Conservation (phyloP, 176 grass and related monocot genomes). For the Aegilops longissima region DNA sequence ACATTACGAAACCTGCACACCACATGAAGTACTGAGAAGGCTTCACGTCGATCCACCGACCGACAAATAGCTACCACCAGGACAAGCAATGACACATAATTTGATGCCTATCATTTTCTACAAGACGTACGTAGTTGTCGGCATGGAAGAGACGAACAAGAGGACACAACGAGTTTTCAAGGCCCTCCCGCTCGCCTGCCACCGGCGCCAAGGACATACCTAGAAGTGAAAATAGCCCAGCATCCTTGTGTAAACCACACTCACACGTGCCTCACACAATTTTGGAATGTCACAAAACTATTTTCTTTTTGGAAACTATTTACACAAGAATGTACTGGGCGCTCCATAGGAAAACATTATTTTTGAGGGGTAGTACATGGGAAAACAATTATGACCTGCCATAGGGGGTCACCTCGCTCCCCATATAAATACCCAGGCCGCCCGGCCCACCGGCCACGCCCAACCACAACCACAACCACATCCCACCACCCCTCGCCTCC, state of each 20-base stretch:
- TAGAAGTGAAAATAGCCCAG: too few relatives aligned
- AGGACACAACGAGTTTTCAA: too few relatives aligned
- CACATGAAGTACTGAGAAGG: too few relatives aligned
- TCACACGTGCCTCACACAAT: not conserved
- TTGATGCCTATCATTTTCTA: not conserved
- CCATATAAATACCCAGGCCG: not conserved
- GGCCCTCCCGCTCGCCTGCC: too few relatives aligned
- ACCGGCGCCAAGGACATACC: too few relatives aligned
- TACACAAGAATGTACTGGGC: too few relatives aligned
- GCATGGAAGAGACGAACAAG: too few relatives aligned
- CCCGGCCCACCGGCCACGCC: not conserved
- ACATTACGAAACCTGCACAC: too few relatives aligned
- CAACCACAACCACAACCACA: not conserved
- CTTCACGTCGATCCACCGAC: not conserved
- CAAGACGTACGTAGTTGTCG: accelerated
- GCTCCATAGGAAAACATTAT: too few relatives aligned
- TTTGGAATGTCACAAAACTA: not conserved
- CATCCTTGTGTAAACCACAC: not conserved
- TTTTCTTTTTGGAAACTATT: not conserved
- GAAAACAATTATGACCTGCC: constrained; percentile 22
- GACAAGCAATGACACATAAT: not conserved
- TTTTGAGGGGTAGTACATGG: too few relatives aligned
- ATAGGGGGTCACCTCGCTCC: constrained; percentile 13
- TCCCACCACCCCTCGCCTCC: not conserved
- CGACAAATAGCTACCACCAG: not conserved